A percentile compares a stretch with the other conserved stretches of the same genome.
Conservation (phyloP, 495 filamentous ascomycete genomes). For the Neurospora cerealis region DNA sequence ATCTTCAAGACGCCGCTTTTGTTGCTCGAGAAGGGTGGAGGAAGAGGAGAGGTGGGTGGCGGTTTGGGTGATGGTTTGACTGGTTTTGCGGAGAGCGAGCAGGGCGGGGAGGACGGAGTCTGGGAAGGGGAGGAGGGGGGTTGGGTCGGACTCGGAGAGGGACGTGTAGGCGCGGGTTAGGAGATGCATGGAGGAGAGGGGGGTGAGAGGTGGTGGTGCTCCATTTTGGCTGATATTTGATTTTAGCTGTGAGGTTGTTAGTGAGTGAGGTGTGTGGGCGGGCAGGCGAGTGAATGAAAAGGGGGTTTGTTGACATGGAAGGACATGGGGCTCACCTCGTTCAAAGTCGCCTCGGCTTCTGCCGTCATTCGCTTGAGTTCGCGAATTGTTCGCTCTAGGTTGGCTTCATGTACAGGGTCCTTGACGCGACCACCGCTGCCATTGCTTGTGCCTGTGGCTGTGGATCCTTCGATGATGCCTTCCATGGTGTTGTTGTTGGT, state of each 20-base stretch:
- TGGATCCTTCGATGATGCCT: background rate
- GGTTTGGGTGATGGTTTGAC: slow-evolving; percentile 52
- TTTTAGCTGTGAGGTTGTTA: background rate
- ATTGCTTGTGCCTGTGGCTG: background rate
- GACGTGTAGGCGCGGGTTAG: slow-evolving; percentile 57
- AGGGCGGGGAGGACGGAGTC: slow-evolving; percentile 62
- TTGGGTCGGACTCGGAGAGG: slow-evolving; percentile 46
- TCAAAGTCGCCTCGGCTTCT: slow-evolving; percentile 54
- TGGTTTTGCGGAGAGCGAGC: slow-evolving; percentile 55
- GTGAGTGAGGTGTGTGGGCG: background rate
- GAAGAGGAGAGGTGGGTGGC: slow-evolving; percentile 48
- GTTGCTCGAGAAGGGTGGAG: slow-evolving; percentile 40
- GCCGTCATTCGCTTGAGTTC: slow-evolving; percentile 55
- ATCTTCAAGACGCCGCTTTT: slow-evolving; percentile 43
- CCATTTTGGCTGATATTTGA: slow-evolving; percentile 1
- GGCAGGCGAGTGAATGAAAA: background rate
- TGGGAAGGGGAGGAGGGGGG: slow-evolving; percentile 45
- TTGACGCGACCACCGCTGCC: background rate
- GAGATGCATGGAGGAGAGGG: slow-evolving; percentile 29
- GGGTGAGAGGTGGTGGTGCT: background rate
- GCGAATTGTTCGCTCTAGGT: slow-evolving; percentile 54
- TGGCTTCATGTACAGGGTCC: slow-evolving; percentile 28
- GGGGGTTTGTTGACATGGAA: background rate
- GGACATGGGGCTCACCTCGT: slow-evolving; percentile 17
- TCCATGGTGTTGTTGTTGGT: background rate